Conservation (phyloP, 164 flowering plant species). For the Pachysandra terminalis region DNA sequence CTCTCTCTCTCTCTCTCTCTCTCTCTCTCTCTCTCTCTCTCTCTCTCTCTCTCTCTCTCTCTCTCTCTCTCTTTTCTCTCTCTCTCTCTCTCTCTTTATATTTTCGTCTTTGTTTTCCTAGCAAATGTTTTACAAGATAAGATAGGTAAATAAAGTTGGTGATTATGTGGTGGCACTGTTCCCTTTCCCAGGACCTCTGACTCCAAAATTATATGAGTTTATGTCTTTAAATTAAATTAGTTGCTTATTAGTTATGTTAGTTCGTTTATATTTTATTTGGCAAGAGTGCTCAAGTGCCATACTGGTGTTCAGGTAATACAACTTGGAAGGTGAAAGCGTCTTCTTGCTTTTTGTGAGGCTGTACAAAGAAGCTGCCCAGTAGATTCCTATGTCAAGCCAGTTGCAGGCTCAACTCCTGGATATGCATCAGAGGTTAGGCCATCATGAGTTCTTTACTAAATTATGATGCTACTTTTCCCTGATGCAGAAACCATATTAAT, state of each 20-base stretch:
- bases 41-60: too few species aligned
- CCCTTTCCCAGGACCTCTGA: too few species aligned
- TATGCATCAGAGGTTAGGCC: slow-evolving; percentile 81
- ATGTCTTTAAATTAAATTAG: neutral
- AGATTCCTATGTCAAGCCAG: slow-evolving; percentile 70
- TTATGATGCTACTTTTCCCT: too few species aligned
- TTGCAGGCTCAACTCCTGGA: slow-evolving; percentile 75
- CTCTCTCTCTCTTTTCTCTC: too few species aligned
- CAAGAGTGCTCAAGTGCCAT: slow-evolving; percentile 1
- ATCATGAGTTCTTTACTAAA: neutral
- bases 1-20: too few species aligned
- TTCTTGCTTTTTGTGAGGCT: slow-evolving; percentile 85
- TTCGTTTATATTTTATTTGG: neutral
- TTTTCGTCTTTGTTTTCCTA: too few species aligned
- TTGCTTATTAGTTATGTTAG: neutral
- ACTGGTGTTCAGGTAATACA: slow-evolving; percentile 61
- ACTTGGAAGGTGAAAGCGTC: slow-evolving; percentile 67
- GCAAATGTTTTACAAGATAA: too few species aligned
- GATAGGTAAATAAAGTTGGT: too few species aligned
- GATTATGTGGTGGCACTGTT: too few species aligned
- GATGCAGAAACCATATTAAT: too few species aligned
- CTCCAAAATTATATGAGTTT: neutral
- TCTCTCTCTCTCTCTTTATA: too few species aligned
- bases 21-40: too few species aligned
- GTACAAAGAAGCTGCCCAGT: slow-evolving; percentile 88